These are phyloP conservation scores for Penicillium sp. DNA, from an alignment of 2,329 filamentous ascomycete genomes.

Conservation along the genomic window DNA sequence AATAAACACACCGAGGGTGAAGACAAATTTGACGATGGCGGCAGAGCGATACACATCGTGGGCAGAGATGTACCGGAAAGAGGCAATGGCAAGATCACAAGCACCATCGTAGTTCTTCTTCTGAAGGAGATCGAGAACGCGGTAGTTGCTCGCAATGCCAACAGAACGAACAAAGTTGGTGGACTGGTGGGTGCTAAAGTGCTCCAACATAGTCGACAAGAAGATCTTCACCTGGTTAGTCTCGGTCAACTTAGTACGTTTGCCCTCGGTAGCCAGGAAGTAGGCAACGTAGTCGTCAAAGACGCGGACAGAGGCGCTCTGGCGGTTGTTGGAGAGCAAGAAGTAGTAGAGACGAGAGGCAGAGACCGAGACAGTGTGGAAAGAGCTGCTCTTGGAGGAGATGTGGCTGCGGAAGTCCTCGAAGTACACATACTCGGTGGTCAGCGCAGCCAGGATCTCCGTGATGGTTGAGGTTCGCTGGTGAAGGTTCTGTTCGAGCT, in stretches of 20 bases:
- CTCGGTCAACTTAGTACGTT: conserved; percentile 31
- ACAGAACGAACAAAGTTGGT: conserved; percentile 39
- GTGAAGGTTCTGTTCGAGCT: conserved; percentile 45
- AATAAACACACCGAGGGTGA: conserved; percentile 36
- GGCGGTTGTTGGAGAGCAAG: conserved; percentile 29
- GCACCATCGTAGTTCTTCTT: conserved; percentile 34
- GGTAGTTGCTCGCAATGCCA: conserved; percentile 37
- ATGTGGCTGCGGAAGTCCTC: conserved; percentile 42
- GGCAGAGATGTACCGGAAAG: conserved; percentile 37
- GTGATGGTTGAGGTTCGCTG: conserved; percentile 38
- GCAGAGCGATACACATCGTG: conserved; percentile 33
- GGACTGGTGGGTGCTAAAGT: conserved; percentile 39
- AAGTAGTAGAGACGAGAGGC: conserved; percentile 39
- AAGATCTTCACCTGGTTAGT: conserved; percentile 34
- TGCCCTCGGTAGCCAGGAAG: conserved; percentile 36
- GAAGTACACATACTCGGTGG: conserved; percentile 46
- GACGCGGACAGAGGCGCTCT: conserved; percentile 27
- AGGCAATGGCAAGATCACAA: conserved; percentile 34
- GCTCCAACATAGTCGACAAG: conserved; percentile 32
- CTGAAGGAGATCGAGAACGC: conserved; percentile 31
- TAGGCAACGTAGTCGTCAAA: conserved; percentile 35
- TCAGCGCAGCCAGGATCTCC: conserved; percentile 47
- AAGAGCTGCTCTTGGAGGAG: conserved; percentile 37
- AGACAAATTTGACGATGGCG: conserved; percentile 37
- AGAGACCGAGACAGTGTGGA: conserved; percentile 40